Base-by-base conservation (phyloP, 805 yeast genomes). In the Komagataella ulmi region DNA sequence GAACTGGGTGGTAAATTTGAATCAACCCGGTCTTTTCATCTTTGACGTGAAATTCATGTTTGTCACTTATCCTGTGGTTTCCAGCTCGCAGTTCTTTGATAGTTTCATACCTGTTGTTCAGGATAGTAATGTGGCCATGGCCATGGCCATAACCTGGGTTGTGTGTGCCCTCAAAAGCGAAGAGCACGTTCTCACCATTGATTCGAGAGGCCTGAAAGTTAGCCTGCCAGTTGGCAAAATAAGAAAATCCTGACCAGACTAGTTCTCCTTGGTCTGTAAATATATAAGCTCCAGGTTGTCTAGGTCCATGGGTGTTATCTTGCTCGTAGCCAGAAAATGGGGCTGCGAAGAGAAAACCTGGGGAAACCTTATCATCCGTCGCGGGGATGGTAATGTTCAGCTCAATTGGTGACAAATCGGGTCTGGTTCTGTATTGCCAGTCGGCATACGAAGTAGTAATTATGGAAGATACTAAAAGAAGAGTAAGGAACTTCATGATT, bases 31-130 rank as follows among this genome's bases (percentile, higher is more conserved):
- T 63, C 44, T 58, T 61, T 23, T 57, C 65, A 52, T 63, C 58
- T 17, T 58, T 57, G 12, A 67, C 56, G 48, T 67, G 67, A 53
- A 68, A 67, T 53, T 68, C 73, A 56, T 68, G 72, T 50, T 65
- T 66, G 54, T 68, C 72, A 46, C 58, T 52, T 12, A 67, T 55
- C 46, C 61, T 58, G 54, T 67, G 70, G 49, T 65, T 60, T 4
- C 68, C 71, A n/a, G 66, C 71, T 40, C 68, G 57, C 30, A 67
- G 50, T 52, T 65, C 69, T 51, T 59, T 62, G 24, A 62, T 51
- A 3, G 66, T 57, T 24, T 60, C 63, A 53, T 67, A 69, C 44
- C 60, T 53, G 14, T 61, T 52, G 54, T 65, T 57, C 46, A 66
- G 51, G 48, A 68, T 50, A 6, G 68, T 66, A 46, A 65, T 56